Percentiles rank a stretch among this genome's conserved stretches.
Evolutionary conservation across 2,329 filamentous ascomycete species (phyloP).

Genomic region (Talaromyces atroroseus): DNA sequence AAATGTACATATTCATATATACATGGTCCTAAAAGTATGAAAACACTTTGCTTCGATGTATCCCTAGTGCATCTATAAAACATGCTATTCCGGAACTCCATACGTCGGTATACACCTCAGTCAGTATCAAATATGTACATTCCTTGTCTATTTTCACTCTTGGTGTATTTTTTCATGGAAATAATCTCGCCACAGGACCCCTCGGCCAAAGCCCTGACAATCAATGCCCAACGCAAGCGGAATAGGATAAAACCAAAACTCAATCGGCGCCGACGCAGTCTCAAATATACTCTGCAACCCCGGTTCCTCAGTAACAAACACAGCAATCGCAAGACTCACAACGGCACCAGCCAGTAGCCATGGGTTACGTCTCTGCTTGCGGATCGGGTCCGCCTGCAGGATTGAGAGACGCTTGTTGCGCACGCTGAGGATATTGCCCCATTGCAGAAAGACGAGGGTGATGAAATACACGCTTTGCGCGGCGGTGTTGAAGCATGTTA

Average conservation of each 20-base stretch:
- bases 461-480: constrained; percentile 53
- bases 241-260: constrained; percentile 51
- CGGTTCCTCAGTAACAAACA: constrained; percentile 51
- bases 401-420: constrained; percentile 50
- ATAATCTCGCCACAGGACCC: constrained; percentile 33
- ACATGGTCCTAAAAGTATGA: background rate
- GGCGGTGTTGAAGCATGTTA: constrained; percentile 45
- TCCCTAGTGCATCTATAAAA: background rate
- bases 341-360: constrained; percentile 45
- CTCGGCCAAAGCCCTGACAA: constrained; percentile 44
- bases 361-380: constrained; percentile 44
- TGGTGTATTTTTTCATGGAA: too few species aligned
- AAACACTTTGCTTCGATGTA: background rate
- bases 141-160: too few species aligned
- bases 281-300: constrained; percentile 47
- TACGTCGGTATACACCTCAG: too few species aligned
- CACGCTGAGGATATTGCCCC: constrained; percentile 49
- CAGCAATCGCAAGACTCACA: constrained; percentile 47
- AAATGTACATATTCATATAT: background rate
- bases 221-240: constrained; percentile 47
- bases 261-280: constrained; percentile 47
- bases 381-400: constrained; percentile 48
- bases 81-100: too few species aligned
- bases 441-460: constrained; percentile 50
- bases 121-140: too few species aligned